These are phyloP conservation scores for Mycena galericulata DNA, from an alignment of 768 basidiomycete species.

Conservation along the genomic window DNA sequence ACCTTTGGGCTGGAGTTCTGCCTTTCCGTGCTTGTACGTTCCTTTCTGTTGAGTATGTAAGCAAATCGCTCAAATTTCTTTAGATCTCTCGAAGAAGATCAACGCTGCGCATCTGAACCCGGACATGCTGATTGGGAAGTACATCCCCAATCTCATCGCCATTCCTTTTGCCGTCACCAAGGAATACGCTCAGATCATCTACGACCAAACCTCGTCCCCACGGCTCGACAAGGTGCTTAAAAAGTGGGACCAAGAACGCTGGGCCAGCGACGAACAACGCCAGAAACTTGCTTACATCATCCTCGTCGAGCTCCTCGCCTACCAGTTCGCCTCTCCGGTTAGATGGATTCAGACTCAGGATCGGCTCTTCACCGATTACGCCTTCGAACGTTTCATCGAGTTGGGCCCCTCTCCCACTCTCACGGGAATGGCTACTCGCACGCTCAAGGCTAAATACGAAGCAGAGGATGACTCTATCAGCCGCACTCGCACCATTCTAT, in stretches of 20 bases:
- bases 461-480: slow-evolving; percentile 86
- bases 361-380: slow-evolving; percentile 85
- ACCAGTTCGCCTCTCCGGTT: slow-evolving; percentile 98
- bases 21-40: slow-evolving; percentile 94
- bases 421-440: slow-evolving; percentile 93
- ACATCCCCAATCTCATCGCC: slow-evolving; percentile 97
- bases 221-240: slow-evolving; percentile 94
- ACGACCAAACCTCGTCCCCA: slow-evolving; percentile 96
- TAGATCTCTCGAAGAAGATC: slow-evolving; percentile 98
- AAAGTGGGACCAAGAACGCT: slow-evolving; percentile 92
- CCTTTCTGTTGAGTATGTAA: slow-evolving; percentile 1
- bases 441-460: slow-evolving; percentile 95
- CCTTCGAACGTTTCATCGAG: slow-evolving; percentile 95
- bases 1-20: slow-evolving; percentile 98
- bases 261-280: slow-evolving; percentile 84
- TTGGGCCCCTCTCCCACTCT: slow-evolving; percentile 96
- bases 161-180: slow-evolving; percentile 86
- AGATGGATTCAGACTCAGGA: slow-evolving; percentile 99
- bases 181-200: slow-evolving; percentile 94
- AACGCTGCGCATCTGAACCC: slow-evolving; percentile 92
- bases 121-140: slow-evolving; percentile 93
- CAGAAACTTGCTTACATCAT: slow-evolving; percentile 96
- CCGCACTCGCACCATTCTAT: slow-evolving; percentile 84
- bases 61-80: background rate
- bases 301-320: slow-evolving; percentile 95